Percentiles rank a stretch among this genome's conserved stretches.
Conservation (phyloP, 1,284 basidiomycete species). For the Marasmius fiardii region DNA sequence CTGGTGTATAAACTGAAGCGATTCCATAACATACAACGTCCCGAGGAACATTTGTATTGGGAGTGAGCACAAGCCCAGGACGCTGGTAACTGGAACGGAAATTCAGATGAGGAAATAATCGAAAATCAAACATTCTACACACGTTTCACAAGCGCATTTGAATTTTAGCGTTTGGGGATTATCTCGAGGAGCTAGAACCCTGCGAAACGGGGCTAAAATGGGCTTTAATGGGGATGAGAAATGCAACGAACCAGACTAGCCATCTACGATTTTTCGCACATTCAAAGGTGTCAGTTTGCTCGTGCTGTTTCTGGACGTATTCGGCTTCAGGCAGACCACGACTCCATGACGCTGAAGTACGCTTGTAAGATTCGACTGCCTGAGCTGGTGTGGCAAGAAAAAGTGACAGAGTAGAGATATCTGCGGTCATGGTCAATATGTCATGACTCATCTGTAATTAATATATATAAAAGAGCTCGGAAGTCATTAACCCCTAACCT, state of each 20-base stretch:
- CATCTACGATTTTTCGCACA: slow-evolving; percentile 31
- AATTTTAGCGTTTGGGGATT: slow-evolving; percentile 36
- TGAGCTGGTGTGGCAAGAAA: slow-evolving; percentile 34
- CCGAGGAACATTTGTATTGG: slow-evolving; percentile 12
- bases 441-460: too few species aligned
- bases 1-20: slow-evolving; percentile 48
- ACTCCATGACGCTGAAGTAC: slow-evolving; percentile 34
- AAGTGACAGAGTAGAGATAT: slow-evolving; percentile 27
- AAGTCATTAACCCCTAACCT: too few species aligned
- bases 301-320: slow-evolving; percentile 35
- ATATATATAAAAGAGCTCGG: too few species aligned
- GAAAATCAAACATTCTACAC: slow-evolving; percentile 1
- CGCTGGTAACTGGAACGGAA: slow-evolving; percentile 27
- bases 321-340: slow-evolving; percentile 34
- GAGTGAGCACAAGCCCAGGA: slow-evolving; percentile 22
- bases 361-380: slow-evolving; percentile 29
- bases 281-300: slow-evolving; percentile 24
- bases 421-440: neutral
- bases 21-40: slow-evolving; percentile 38
- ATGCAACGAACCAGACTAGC: slow-evolving; percentile 32
- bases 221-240: neutral
- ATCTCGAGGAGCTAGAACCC: slow-evolving; percentile 42
- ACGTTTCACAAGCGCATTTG: slow-evolving; percentile 43
- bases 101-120: neutral
- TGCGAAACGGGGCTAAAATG: slow-evolving; percentile 15